Evolutionary conservation across 2,329 filamentous ascomycete genomes (phyloP), one percentile per base, ranked within the genome.

Genomic region (Colletotrichum somersetense): DNA sequence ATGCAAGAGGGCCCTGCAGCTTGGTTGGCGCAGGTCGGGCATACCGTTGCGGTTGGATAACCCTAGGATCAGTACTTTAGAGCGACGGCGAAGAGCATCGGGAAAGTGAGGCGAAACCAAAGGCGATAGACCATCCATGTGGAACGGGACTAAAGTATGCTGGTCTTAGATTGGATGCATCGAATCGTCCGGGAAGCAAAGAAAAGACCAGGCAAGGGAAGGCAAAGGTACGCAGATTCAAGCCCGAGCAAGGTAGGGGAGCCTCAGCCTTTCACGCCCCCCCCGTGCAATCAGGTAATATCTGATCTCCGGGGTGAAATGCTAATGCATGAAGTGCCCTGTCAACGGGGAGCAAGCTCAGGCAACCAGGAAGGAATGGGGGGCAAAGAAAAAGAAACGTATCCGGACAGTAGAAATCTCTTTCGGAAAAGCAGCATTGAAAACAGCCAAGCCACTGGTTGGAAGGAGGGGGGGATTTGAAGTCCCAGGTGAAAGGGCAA

Each of bases 31-130:
- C 42, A 62, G 10, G 10, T 42, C 48, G 23, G 35, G 10, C 48
- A 53, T 16, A 30, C 46, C 61, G 35, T 63, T 10, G 48, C 11
- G 33, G 48, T 42, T 40, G 35, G 3, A 23, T 55, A n/a, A 30
- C 18, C 50, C 10, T 20, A 23, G 11, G 12, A 64, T 6, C 35
- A 26, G 23, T 33, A 18, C 20, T 44, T 14, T 26, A n/a, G 59
- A 35, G 38, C 33, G 33, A 46, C 44, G 12, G 14, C 30, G 18
- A 26, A n/a, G 33, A 40, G 38, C 14, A 35, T 33, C 7, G n/a
- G 48, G 35, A 64, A 64, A 64, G 50, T 64, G 20, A 64, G 50
- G 50, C 62, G 62, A 55, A 48, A 44, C 57, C 5, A 30, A 30
- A 26, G 23, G 26, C 5, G 35, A 18, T 11, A 35, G 35, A 18